Conservation (phyloP, 805 yeast genomes). For the Suhomyces canberraensis region DNA sequence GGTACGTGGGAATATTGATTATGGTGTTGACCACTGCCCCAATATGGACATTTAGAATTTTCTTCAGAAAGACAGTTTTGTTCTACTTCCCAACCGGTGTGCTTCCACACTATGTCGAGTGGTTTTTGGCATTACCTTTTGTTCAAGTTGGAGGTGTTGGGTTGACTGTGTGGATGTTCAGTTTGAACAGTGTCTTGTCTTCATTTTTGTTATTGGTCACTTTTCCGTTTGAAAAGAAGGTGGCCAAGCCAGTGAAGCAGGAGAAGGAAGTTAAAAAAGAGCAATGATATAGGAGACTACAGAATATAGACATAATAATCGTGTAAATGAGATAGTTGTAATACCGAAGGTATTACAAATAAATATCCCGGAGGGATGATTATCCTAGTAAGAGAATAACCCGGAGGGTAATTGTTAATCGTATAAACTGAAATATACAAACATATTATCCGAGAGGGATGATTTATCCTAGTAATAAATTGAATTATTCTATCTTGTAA, state of each 20-base stretch:
- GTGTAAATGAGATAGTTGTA: too few relatives aligned
- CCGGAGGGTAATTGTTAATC: too few relatives aligned
- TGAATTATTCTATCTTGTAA: too few relatives aligned
- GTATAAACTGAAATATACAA: too few relatives aligned
- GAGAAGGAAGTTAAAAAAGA: background rate
- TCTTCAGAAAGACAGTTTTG: slow-evolving; percentile 52
- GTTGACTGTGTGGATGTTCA: slow-evolving; percentile 53
- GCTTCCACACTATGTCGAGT: slow-evolving; percentile 54
- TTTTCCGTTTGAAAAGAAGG: slow-evolving; percentile 13
- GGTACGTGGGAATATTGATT: slow-evolving; percentile 29
- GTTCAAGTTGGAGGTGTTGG: slow-evolving; percentile 63
- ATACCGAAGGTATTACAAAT: too few relatives aligned
- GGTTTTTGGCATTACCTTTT: slow-evolving; percentile 61
- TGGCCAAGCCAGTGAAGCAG: slow-evolving; percentile 3
- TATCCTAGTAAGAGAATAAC: too few relatives aligned
- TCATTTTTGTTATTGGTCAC: slow-evolving; percentile 11
- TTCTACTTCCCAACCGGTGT: slow-evolving; percentile 57
- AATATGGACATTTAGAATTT: slow-evolving; percentile 45
- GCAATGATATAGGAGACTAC: too few relatives aligned
- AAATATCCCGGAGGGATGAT: too few relatives aligned
- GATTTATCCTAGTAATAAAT: too few relatives aligned
- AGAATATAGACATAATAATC: too few relatives aligned
- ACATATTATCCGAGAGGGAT: too few relatives aligned
- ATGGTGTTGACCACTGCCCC: slow-evolving; percentile 45
- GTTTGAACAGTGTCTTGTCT: slow-evolving; percentile 30